phyloP scores from a whole-genome alignment of 1,284 basidiomycete genomes.

The Leccinum insolens region DNA sequence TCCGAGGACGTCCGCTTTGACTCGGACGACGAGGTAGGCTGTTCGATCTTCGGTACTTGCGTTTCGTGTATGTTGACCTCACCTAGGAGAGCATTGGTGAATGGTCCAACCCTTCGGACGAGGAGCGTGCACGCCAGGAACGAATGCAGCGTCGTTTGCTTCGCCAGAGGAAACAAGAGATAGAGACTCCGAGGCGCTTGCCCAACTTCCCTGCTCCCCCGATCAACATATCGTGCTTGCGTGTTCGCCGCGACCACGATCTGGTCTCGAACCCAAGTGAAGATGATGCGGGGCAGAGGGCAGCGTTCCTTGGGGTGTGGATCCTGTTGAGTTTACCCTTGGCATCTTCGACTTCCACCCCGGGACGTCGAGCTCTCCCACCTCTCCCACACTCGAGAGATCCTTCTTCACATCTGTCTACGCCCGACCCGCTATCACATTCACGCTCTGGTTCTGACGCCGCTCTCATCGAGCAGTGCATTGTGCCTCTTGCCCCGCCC shows the following conservation, averaged over 20 bases:
- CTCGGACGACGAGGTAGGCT: slow-evolving; percentile 64
- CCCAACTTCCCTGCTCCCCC: too few relatives aligned
- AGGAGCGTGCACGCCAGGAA: slow-evolving; percentile 73
- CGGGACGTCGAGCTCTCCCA: slow-evolving; percentile 52
- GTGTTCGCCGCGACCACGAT: slow-evolving; percentile 54
- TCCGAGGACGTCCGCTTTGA: slow-evolving; percentile 65
- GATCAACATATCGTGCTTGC: slow-evolving; percentile 23
- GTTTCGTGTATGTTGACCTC: slow-evolving; percentile 13
- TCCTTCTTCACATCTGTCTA: slow-evolving; percentile 60
- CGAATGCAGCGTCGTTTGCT: slow-evolving; percentile 63
- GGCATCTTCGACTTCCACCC: slow-evolving; percentile 38
- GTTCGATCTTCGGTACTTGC: slow-evolving; percentile 18
- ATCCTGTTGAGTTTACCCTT: slow-evolving; percentile 37
- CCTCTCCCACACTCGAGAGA: slow-evolving; percentile 66
- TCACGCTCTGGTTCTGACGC: slow-evolving; percentile 55
- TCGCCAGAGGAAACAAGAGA: slow-evolving; percentile 48
- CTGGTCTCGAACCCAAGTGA: slow-evolving; percentile 84
- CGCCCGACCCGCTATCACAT: slow-evolving; percentile 60
- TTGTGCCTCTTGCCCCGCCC: slow-evolving; percentile 2
- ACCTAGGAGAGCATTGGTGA: slow-evolving; percentile 75
- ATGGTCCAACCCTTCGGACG: slow-evolving; percentile 87
- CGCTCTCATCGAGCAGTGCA: slow-evolving; percentile 17
- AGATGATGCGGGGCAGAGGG: slow-evolving; percentile 50
- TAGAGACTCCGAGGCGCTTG: slow-evolving; percentile 57
- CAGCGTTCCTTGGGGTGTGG: slow-evolving; percentile 49